Conservation (phyloP, 345 rosid species). For the Gossypium longicalyx region DNA sequence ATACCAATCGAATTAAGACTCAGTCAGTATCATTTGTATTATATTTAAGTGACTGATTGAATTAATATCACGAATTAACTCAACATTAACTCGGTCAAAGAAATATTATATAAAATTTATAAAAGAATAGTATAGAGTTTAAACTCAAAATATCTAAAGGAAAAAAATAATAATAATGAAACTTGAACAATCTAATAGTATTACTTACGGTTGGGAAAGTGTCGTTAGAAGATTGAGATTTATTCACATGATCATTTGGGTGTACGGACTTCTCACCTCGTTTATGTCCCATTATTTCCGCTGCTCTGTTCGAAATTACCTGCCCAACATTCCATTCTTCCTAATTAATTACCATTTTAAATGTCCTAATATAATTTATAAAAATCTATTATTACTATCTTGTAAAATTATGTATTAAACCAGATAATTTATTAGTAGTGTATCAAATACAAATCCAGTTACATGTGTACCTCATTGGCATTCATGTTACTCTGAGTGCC, state of each 20-base stretch:
- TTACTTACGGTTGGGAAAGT: constrained; percentile 87
- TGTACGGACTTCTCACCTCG: constrained; percentile 85
- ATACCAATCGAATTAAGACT: too few relatives aligned
- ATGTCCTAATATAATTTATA: too few relatives aligned
- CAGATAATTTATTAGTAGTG: too few relatives aligned
- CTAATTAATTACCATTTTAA: not conserved
- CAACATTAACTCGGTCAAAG: too few relatives aligned
- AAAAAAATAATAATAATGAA: not conserved
- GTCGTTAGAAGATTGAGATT: constrained; percentile 94
- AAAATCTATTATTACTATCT: too few relatives aligned
- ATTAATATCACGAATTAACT: too few relatives aligned
- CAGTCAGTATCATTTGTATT: fast-evolving
- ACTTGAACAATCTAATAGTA: not conserved
- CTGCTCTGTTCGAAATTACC: constrained; percentile 96
- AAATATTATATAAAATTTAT: too few relatives aligned
- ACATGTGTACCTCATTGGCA: constrained; percentile 75
- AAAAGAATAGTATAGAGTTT: not conserved
- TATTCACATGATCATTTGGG: constrained; percentile 94
- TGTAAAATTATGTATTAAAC: too few relatives aligned
- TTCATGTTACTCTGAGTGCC: constrained; percentile 99
- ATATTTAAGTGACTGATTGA: too few relatives aligned
- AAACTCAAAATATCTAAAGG: not conserved
- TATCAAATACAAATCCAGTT: not conserved
- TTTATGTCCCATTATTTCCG: constrained; percentile 83
- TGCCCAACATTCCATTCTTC: constrained; percentile 21